phyloP scores from a whole-genome alignment of 2,329 filamentous ascomycete species.

The Helotiales sp. region DNA sequence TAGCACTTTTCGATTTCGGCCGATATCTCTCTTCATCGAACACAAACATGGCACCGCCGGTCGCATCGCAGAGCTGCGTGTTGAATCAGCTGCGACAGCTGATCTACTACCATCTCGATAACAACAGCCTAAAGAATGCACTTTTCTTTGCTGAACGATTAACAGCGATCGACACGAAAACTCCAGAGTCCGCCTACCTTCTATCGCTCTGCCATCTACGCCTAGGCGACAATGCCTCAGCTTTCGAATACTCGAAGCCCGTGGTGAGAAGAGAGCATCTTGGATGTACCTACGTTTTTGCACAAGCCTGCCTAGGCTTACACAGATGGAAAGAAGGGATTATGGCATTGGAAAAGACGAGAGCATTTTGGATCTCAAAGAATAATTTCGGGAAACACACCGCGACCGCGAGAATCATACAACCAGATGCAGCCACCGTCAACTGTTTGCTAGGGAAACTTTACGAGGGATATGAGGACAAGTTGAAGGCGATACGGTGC shows the following conservation, averaged over 20 bases:
- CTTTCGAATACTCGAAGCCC: conserved; percentile 78
- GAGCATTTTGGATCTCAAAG: conserved; percentile 71
- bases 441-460: conserved; percentile 84
- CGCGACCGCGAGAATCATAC: conserved; percentile 69
- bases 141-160: conserved; percentile 91
- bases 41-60: conserved; percentile 32
- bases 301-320: conserved; percentile 80
- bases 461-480: conserved; percentile 77
- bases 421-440: conserved; percentile 83
- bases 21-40: conserved; percentile 14
- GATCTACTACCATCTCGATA: conserved; percentile 77
- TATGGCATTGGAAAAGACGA: conserved; percentile 78
- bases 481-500: conserved; percentile 78
- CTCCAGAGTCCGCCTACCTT: conserved; percentile 78
- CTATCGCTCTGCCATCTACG: conserved; percentile 83
- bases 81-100: conserved; percentile 51
- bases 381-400: conserved; percentile 82
- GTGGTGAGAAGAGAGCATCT: conserved; percentile 73
- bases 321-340: conserved; percentile 81
- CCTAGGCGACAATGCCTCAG: conserved; percentile 78
- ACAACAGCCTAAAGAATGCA: conserved; percentile 84
- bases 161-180: conserved; percentile 78
- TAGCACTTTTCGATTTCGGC: conserved; percentile 21
- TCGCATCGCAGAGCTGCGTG: conserved; percentile 25
- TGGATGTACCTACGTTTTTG: conserved; percentile 89